Base-by-base conservation (phyloP, 192 early-diverging fungal genomes). In the Gryganskiella cystojenkinii region DNA sequence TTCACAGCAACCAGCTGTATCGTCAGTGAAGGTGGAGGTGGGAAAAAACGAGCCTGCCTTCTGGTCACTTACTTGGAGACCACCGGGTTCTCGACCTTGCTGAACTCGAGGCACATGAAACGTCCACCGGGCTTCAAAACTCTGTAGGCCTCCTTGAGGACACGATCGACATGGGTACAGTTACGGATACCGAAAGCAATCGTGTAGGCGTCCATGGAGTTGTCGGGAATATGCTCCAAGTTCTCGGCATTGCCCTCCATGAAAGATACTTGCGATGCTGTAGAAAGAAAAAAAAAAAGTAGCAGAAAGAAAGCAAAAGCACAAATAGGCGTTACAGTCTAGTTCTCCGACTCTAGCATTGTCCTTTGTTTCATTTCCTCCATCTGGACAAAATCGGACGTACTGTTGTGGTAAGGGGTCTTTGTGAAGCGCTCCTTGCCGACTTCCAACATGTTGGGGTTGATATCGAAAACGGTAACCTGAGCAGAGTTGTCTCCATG, bases 131-230 rank as follows among this genome's bases (percentile, higher is more conserved):
- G 94, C 83, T 96, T 97, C 42, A 99, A 85, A 10, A 98, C 95
- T 45, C 98, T 89, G 82, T 93, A 92, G 1, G 98, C 98, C 81
- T 99, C 94, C 54, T 75, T 76, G 31, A 99, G 82, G 2, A 96
- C 98, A 13, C 81, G 84, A 64, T 98, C 95, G 24, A 96, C 85
- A 62, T 96, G 92, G 2, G 98, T 98, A 82, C 94, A 96, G 82
- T 99, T 99, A 66, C 96, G 90, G 68, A 99, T 99, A 22, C 98
- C 98, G 83, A 98, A 98, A 25, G 98, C 96, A 61, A 99, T 99
- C 3, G 96, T 95, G 75, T 97, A 99, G 1, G 90, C 92, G 75
- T 99, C 98, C 51, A 95, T 88, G 14, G 91, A 90, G 31, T 89
- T 86, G 71, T 91, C 88, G 6, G 89, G 83, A 45, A 98, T 89